Evolutionary conservation across 352 stramenopile species (phyloP), one percentile per base, ranked within the genome.

Genomic region (Phytophthora constricta): DNA sequence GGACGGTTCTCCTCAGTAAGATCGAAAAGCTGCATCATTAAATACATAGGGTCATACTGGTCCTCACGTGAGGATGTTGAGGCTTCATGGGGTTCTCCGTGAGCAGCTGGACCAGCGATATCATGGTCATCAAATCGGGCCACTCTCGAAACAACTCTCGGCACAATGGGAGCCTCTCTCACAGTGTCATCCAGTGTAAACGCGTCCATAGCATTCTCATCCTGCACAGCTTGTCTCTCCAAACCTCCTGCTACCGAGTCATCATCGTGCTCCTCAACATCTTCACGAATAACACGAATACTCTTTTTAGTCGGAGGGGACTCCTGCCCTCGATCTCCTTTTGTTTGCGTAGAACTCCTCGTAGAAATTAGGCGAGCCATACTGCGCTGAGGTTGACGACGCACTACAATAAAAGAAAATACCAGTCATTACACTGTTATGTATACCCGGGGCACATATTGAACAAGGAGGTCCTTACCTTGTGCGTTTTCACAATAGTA

Each of bases 11-110:
- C 68, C 33, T 73, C 59, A 0, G 79, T 79, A 34, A 93, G 46
- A 49, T 93, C 85, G 49, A 93, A 96, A 1, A 96, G 58, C 61
- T 93, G 81, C 78, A 89, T 90, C 88, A 96, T 96, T 34, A 96
- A 58, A 58, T 90, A 84, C 47, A 82, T 72, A 34, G 88, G 86
- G 37, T 95, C 80, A 19, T 87, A 76, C 17, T 46, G 27, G 5
- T 76, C 63, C 14, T 62, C 43, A 19, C 33, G 26, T 1, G 20
- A 23, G 11, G 49, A 22, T 0, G 26, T 49, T n/a, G 47, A 50
- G 10, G 17, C 9, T 23, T 25, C 49, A 25, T 34, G 19, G 16
- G 42, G 34, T 13, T 3, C 52, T 42, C 28, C 22, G 14, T 13
- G 20, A 13, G 13, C 20, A 33, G 23, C 1, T 58, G 37, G 14